Conservation (phyloP, 768 basidiomycete species). For the Clavaria fumosa region DNA sequence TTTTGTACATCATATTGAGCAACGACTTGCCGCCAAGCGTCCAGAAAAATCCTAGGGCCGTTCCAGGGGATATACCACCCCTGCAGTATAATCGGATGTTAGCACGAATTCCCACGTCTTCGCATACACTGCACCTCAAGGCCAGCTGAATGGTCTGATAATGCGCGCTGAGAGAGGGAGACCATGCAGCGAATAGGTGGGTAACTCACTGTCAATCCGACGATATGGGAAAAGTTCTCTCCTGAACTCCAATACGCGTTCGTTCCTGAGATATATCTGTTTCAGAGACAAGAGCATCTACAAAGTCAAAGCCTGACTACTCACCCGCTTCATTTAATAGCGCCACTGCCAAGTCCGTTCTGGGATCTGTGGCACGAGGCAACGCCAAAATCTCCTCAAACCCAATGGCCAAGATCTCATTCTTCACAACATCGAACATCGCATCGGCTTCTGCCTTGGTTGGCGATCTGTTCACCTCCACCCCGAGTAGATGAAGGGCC, state of each 20-base stretch:
- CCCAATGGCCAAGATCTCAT: constrained; percentile 53
- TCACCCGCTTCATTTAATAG: constrained; percentile 55
- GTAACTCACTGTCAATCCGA: constrained; percentile 45
- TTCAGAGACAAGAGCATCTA: not conserved
- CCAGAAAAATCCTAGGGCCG: constrained; percentile 62
- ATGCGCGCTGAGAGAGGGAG: constrained; percentile 1
- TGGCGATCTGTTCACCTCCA: constrained; percentile 41
- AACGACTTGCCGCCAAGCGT: constrained; percentile 40
- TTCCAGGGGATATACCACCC: constrained; percentile 53
- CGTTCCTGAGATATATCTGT: constrained; percentile 25
- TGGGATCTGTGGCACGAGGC: constrained; percentile 42
- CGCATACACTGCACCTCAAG: constrained; percentile 30
- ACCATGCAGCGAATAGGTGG: not conserved
- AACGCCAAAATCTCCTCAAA: constrained; percentile 52
- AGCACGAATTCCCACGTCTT: not conserved
- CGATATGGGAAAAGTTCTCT: constrained; percentile 46
- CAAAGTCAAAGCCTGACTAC: constrained; percentile 5
- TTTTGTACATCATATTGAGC: no score
- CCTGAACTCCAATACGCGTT: constrained; percentile 64
- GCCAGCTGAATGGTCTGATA: constrained; percentile 59
- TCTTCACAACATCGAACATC: constrained; percentile 59
- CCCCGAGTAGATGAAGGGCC: constrained; percentile 45
- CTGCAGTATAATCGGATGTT: constrained; percentile 18
- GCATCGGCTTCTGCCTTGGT: constrained; percentile 37
- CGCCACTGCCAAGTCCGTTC: constrained; percentile 46